Conservation (phyloP, 768 basidiomycete species). For the Russula olivacea region DNA sequence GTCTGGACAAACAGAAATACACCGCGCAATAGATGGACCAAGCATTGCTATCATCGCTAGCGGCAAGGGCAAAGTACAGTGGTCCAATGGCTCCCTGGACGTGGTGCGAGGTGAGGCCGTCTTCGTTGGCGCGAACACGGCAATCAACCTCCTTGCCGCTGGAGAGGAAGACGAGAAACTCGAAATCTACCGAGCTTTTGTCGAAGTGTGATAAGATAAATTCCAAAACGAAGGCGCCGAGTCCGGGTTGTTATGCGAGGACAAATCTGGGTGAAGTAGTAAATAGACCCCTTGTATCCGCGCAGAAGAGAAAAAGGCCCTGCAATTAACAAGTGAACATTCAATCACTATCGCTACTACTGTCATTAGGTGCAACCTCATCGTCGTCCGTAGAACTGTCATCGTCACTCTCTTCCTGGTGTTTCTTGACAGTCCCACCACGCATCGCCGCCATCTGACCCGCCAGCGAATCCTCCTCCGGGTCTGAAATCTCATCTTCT, state of each 20-base stretch:
- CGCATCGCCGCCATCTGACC: slow-evolving; percentile 98
- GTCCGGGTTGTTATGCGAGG: not conserved
- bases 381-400: slow-evolving; percentile 49
- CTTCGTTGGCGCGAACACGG: slow-evolving; percentile 71
- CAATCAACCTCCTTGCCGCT: slow-evolving; percentile 40
- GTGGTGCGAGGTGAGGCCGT: slow-evolving; percentile 64
- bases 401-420: slow-evolving; percentile 44
- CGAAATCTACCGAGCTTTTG: slow-evolving; percentile 65
- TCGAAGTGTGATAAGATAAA: slow-evolving; percentile 35
- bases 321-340: slow-evolving; percentile 5
- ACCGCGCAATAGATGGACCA: slow-evolving; percentile 69
- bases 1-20: slow-evolving; percentile 43
- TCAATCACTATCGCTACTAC: slow-evolving; percentile 50
- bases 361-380: slow-evolving; percentile 43
- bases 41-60: slow-evolving; percentile 75
- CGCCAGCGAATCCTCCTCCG: slow-evolving; percentile 92
- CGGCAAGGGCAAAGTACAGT: slow-evolving; percentile 54
- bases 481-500: slow-evolving; percentile 96
- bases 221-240: not conserved
- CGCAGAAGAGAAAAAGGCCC: not conserved
- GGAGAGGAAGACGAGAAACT: slow-evolving; percentile 37
- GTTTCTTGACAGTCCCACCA: slow-evolving; percentile 77
- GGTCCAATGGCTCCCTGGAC: slow-evolving; percentile 39
- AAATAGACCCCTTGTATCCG: not conserved
- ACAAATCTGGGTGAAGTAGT: not conserved